Evolutionary conservation across 768 basidiomycete genomes (phyloP).

Genomic region (Suillus brevipes): DNA sequence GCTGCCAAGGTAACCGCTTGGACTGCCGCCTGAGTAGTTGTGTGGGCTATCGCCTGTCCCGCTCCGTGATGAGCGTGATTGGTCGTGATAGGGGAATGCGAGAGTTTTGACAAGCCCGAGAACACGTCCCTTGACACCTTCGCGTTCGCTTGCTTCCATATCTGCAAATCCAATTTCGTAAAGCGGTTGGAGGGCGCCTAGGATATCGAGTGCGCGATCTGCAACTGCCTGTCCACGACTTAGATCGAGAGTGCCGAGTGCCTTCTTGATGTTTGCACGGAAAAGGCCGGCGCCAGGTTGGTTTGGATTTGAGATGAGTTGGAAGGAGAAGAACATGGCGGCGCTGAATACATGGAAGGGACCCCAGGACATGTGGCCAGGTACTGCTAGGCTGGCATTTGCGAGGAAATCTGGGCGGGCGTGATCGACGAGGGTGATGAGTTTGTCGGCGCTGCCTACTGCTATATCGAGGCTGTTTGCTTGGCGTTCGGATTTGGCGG

Average conservation of each 20-base stretch:
- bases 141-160: slow-evolving; percentile 49
- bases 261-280: slow-evolving; percentile 72
- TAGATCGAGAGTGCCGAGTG: slow-evolving; percentile 64
- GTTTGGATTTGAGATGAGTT: slow-evolving; percentile 77
- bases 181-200: slow-evolving; percentile 71
- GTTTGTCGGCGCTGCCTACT: slow-evolving; percentile 71
- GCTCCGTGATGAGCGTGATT: slow-evolving; percentile 44
- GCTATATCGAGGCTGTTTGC: slow-evolving; percentile 71
- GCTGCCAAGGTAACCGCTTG: slow-evolving; percentile 59
- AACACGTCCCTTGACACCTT: slow-evolving; percentile 60
- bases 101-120: slow-evolving; percentile 70
- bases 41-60: slow-evolving; percentile 48
- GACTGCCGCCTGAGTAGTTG: slow-evolving; percentile 50
- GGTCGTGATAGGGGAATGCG: slow-evolving; percentile 80
- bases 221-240: slow-evolving; percentile 65
- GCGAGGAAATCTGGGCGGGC: slow-evolving; percentile 75
- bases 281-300: slow-evolving; percentile 78
- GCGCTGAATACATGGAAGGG: slow-evolving; percentile 85
- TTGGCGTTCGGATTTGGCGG: slow-evolving; percentile 35
- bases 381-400: slow-evolving; percentile 67
- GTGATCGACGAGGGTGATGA: slow-evolving; percentile 76
- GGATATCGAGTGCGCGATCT: slow-evolving; percentile 72
- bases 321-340: slow-evolving; percentile 91
- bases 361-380: slow-evolving; percentile 82
- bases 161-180: slow-evolving; percentile 64